Evolutionary conservation across 805 yeast genomes (phyloP).

Genomic region (Yamadazyma sp.): DNA sequence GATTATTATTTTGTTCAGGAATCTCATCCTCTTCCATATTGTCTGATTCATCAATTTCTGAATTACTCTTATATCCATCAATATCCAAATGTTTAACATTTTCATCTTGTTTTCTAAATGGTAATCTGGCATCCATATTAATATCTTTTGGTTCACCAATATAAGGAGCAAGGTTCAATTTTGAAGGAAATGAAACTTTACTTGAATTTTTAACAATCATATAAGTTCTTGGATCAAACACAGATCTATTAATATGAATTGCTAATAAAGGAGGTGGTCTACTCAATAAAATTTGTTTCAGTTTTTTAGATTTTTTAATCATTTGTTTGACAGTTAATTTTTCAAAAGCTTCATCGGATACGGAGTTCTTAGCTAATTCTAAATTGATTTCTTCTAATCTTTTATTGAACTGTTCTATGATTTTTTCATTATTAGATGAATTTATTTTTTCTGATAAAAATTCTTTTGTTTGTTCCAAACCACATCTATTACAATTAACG

Average conservation of each 20-base stretch:
- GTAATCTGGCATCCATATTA: conserved; percentile 74
- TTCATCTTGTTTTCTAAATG: conserved; percentile 65
- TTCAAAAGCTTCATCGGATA: conserved; percentile 77
- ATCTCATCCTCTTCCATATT: background rate
- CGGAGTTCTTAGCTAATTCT: conserved; percentile 63
- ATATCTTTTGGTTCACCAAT: conserved; percentile 67
- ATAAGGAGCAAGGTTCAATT: conserved; percentile 64
- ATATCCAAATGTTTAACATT: conserved; percentile 1
- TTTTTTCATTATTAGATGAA: conserved; percentile 39
- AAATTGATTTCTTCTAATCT: conserved; percentile 29
- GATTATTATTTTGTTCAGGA: no score
- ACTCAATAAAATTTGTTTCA: conserved; percentile 76
- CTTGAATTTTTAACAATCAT: conserved; percentile 82
- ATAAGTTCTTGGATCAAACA: conserved; percentile 83
- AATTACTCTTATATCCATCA: no score
- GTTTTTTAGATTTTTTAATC: conserved; percentile 72
- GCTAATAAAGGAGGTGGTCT: conserved; percentile 82
- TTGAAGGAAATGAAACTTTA: conserved; percentile 70
- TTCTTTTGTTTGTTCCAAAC: conserved; percentile 58
- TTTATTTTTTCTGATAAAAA: conserved; percentile 47
- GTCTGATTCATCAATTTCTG: background rate
- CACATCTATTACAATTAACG: conserved; percentile 94
- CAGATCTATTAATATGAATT: conserved; percentile 89
- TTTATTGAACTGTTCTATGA: conserved; percentile 24
- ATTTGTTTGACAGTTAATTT: conserved; percentile 70